phyloP scores from a whole-genome alignment of 2,329 filamentous ascomycete species.

The Aspergillus bombycis region DNA sequence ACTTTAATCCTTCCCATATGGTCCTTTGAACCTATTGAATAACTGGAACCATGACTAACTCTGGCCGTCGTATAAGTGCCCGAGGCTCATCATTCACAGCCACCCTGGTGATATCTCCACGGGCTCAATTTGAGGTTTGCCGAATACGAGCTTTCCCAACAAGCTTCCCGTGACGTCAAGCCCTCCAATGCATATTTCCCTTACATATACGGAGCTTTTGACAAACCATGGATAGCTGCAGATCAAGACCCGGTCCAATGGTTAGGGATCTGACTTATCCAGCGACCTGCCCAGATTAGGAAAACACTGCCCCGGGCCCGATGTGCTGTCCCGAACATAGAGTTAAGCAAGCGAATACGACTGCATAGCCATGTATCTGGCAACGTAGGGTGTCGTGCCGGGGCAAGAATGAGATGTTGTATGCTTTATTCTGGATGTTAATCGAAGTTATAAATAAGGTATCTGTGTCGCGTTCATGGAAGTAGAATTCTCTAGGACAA shows the following conservation, averaged over 20 bases:
- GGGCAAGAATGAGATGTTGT: background rate
- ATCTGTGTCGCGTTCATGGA: background rate
- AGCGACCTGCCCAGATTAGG: background rate
- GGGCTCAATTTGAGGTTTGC: background rate
- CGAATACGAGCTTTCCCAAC: background rate
- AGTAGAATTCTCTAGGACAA: background rate
- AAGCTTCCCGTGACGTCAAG: background rate
- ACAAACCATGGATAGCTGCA: background rate
- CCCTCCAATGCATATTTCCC: background rate
- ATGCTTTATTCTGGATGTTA: background rate
- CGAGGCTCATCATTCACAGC: background rate
- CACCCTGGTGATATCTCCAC: background rate
- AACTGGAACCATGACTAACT: background rate
- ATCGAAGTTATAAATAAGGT: background rate
- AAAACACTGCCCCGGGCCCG: background rate
- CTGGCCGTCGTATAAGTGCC: background rate
- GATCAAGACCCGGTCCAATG: background rate
- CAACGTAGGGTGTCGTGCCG: background rate
- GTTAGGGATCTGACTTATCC: background rate
- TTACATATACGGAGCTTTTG: background rate
- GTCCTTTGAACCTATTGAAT: background rate
- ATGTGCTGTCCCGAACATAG: background rate
- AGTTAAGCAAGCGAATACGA: background rate
- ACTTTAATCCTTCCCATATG: background rate
- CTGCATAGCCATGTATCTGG: background rate